Base-by-base conservation (phyloP, 2,329 filamentous ascomycete species). In the Pseudogymnoascus sp. region DNA sequence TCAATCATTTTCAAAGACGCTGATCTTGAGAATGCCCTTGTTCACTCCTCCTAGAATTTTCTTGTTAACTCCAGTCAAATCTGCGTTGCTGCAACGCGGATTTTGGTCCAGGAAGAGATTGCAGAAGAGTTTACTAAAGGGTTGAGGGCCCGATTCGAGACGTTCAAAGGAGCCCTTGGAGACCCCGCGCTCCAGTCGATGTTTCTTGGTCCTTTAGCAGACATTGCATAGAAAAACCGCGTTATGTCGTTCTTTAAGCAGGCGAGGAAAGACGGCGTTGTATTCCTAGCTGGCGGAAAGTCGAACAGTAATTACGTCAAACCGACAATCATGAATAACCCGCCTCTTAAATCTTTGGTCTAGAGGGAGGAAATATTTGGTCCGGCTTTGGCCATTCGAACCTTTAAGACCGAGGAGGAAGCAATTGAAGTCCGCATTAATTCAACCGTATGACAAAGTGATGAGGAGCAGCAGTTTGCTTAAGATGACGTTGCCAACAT, bases 231-330 rank as follows among this genome's bases (percentile, higher is more conserved):
- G 5, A 73, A 78, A 8, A 74, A 75, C 44, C 85, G 90, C 66
- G 83, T 90, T 33, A 79, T 40, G 82, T 53, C 85, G 90, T 71
- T 88, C 88, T 3, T 78, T 80, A 62, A 79, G 79, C 62, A 79
- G 82, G 40, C 88, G 88, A 2, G 89, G 83, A 1, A 82, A 81
- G 50, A 73, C 89, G n/a, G 75, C 88, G 1, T 40, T 18, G 38
- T 18, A 7, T 18, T 40, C 4, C 75, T 86, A 16, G 88, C 88
- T 11, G 86, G 84, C 1, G 78, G 80, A 70, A 67, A 79, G 73
- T 77, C 86, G 2, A 72, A 77, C 0, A 85, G 86, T 3, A 90
- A 87, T 74, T 91, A 89, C 77, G 88, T 89, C 73, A 79, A 87
- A 70, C 86, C 85, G 1, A 89, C 86, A 0, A 82, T 89, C 63